Base-by-base conservation (phyloP, 768 basidiomycete species). In the Mycena floridula region DNA sequence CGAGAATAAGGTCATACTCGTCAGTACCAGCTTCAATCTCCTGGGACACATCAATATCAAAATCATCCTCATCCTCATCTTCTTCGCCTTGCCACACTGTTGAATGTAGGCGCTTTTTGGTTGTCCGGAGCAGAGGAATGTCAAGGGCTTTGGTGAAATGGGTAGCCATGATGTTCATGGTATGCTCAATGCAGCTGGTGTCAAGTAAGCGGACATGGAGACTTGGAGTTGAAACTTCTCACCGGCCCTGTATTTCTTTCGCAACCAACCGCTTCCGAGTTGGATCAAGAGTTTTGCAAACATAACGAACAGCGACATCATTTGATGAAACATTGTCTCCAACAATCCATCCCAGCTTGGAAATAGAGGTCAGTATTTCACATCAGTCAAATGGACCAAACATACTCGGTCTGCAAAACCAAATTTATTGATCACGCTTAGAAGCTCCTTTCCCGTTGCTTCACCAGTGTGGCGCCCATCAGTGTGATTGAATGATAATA, bases 131-230 rank as follows among this genome's bases (percentile, higher is more conserved):
- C n/a, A n/a, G n/a, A 30, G 28, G 28, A n/a, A 30, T 30, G 28
- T n/a, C n/a, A 30, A 30, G 28, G 9, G 28, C 28, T 9, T 9
- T n/a, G n/a, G 28, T 30, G 28, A 53, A 56, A 18, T 49, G 42
- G 15, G 37, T 44, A 1, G 50, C 50, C 4, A 38, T 44, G 16
- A 54, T 47, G 23, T 53, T 21, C 4, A 59, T 30, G 2, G 50
- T 44, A 47, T 56, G 54, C n/a, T 54, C 53, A 43, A 56, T 46
- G n/a, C 54, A 58, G 15, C 53, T 56, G n/a, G n/a, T n/a, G n/a
- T n/a, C n/a, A n/a, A n/a, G n/a, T n/a, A n/a, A n/a, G n/a, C n/a
- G n/a, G n/a, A n/a, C n/a, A n/a, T n/a, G n/a, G n/a, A n/a, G n/a
- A n/a, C n/a, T n/a, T n/a, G n/a, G n/a, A n/a, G n/a, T n/a, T n/a